Percentiles rank a stretch among this genome's conserved stretches.
phyloP scores from a whole-genome alignment of 2,329 filamentous ascomycete genomes.

The Calycina herbarum region DNA sequence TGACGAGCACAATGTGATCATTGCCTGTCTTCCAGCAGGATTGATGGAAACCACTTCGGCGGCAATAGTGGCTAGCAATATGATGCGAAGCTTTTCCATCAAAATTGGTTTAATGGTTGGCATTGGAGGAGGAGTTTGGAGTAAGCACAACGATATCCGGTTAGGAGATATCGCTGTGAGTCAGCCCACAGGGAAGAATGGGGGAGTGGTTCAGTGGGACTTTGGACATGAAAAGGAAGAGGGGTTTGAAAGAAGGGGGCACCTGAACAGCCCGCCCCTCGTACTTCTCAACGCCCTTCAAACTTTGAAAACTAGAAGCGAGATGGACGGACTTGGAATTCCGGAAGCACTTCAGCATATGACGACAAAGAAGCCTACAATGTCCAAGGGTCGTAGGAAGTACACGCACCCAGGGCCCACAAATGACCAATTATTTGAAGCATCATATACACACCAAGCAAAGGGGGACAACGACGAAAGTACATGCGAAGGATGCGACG shows the following conservation, averaged over 20 bases:
- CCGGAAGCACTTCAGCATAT: background rate
- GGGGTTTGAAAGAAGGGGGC: conserved; percentile 14
- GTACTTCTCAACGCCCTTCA: conserved; percentile 6
- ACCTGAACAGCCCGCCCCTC: conserved; percentile 19
- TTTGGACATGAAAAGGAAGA: background rate
- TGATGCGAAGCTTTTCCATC: conserved; percentile 39
- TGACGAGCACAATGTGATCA: conserved; percentile 25
- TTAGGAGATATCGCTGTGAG: background rate
- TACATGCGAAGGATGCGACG: background rate
- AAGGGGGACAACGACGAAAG: background rate
- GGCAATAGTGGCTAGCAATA: conserved; percentile 36
- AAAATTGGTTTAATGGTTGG: conserved; percentile 46
- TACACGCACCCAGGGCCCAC: background rate
- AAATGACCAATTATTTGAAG: conserved; percentile 5
- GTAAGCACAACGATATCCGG: too few relatives aligned
- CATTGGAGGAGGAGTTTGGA: conserved; percentile 38
- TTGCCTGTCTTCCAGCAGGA: conserved; percentile 25
- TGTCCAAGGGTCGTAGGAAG: background rate
- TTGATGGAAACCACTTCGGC: conserved; percentile 29
- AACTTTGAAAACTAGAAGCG: background rate
- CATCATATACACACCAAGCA: background rate
- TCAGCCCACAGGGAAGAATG: background rate
- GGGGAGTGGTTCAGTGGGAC: background rate
- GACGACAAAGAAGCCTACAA: background rate
- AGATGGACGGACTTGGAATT: background rate